A percentile compares a stretch with the other conserved stretches of the same genome.
Conservation (phyloP, 768 basidiomycete species). For the Leucocoprinus leucothites region DNA sequence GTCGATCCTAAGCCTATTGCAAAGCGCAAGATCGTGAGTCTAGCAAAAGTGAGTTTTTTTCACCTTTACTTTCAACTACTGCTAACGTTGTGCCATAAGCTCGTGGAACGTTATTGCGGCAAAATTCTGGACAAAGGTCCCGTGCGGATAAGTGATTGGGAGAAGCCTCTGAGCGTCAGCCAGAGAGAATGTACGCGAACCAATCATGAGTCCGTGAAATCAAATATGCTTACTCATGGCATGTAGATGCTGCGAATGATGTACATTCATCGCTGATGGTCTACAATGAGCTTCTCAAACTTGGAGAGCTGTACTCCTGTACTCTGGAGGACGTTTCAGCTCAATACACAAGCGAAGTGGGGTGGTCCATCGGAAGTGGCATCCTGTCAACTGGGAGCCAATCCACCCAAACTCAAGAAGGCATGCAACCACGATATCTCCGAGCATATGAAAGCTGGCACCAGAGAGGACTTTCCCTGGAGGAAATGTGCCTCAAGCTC, state of each 20-base stretch:
- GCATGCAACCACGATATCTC: conserved; percentile 24
- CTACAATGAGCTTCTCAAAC: conserved; percentile 23
- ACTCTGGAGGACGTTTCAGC: conserved; percentile 8
- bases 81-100: conserved; percentile 15
- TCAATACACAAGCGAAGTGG: not conserved
- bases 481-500: conserved; percentile 28
- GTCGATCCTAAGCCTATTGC: conserved; percentile 23
- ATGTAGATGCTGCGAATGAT: conserved; percentile 36
- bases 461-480: conserved; percentile 22
- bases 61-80: not conserved
- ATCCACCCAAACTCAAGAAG: not conserved
- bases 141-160: conserved; percentile 33
- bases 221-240: not conserved
- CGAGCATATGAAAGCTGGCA: conserved; percentile 34
- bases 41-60: conserved; percentile 27
- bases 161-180: conserved; percentile 20
- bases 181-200: conserved; percentile 26
- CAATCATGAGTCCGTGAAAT: no score
- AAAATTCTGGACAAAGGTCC: conserved; percentile 28
- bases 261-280: conserved; percentile 31
- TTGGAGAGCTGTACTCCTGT: conserved; percentile 20
- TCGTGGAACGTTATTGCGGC: conserved; percentile 28
- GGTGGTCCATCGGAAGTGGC: not conserved
- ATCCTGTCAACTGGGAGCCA: not conserved
- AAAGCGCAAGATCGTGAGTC: conserved; percentile 26